These are phyloP conservation scores for Lasiodiplodia sp. DNA, from an alignment of 2,329 filamentous ascomycete genomes.

Conservation along the genomic window DNA sequence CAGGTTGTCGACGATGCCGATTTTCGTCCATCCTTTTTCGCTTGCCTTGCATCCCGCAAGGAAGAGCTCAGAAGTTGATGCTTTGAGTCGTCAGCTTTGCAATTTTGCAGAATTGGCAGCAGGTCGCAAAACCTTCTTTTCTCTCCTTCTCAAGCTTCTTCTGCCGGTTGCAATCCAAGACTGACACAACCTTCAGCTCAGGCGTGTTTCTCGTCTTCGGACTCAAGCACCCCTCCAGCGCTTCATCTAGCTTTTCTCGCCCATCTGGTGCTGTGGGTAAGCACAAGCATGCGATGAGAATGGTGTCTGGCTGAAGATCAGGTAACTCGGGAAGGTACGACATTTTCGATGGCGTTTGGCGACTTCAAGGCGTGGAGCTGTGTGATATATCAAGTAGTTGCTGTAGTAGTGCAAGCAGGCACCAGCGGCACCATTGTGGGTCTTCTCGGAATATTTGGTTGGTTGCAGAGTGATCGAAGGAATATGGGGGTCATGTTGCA, in stretches of 20 bases:
- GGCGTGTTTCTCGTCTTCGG: not conserved
- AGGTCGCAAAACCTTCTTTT: not conserved
- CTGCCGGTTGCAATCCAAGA: not conserved
- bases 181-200: not conserved
- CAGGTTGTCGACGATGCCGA: not conserved
- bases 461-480: not conserved
- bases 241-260: not conserved
- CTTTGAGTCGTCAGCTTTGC: not conserved
- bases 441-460: not conserved
- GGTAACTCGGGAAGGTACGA: slow-evolving; percentile 2
- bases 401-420: not conserved
- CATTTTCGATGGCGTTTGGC: not conserved
- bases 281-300: slow-evolving; percentile 3
- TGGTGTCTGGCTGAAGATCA: too few species aligned
- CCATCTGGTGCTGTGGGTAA: not conserved
- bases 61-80: not conserved
- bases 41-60: not conserved
- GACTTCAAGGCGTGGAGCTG: not conserved
- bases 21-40: not conserved
- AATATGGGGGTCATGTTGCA: not conserved
- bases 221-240: not conserved
- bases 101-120: not conserved
- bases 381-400: not conserved
- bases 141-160: not conserved
- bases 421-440: not conserved